Evolutionary conservation across 768 basidiomycete genomes (phyloP).

Genomic region (Filobasidium floriforme): DNA sequence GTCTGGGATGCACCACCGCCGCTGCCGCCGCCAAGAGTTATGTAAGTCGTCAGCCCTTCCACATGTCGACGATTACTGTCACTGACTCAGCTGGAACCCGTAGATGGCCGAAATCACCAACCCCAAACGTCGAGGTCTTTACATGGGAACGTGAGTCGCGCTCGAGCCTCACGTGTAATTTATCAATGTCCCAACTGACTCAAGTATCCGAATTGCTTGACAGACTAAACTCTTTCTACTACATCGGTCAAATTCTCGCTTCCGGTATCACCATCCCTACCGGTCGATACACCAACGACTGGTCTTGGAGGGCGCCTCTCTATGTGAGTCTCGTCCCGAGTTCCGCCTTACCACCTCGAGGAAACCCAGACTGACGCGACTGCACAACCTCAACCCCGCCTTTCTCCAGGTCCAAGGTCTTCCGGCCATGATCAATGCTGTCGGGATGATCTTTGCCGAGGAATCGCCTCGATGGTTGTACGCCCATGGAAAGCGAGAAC

Average conservation of each 20-base stretch:
- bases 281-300: constrained; percentile 47
- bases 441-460: constrained; percentile 44
- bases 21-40: too few species aligned
- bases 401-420: background rate
- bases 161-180: too few species aligned
- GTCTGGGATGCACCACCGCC: too few species aligned
- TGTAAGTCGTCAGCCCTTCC: too few species aligned
- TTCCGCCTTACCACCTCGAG: background rate
- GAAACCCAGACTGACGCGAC: background rate
- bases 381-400: background rate
- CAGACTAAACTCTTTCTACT: constrained; percentile 50
- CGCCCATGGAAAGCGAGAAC: constrained; percentile 48
- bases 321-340: constrained; percentile 51
- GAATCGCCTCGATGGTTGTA: constrained; percentile 57
- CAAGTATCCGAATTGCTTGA: too few species aligned
- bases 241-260: constrained; percentile 55
- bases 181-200: too few species aligned
- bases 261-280: constrained; percentile 56
- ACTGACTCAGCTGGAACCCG: too few species aligned
- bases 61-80: too few species aligned
- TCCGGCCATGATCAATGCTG: background rate
- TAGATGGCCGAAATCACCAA: too few species aligned
- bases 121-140: too few species aligned
- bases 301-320: constrained; percentile 53
- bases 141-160: too few species aligned